These are phyloP conservation scores for Zygosaccharomyces bisporus DNA, from an alignment of 805 yeast genomes.

Conservation along the genomic window DNA sequence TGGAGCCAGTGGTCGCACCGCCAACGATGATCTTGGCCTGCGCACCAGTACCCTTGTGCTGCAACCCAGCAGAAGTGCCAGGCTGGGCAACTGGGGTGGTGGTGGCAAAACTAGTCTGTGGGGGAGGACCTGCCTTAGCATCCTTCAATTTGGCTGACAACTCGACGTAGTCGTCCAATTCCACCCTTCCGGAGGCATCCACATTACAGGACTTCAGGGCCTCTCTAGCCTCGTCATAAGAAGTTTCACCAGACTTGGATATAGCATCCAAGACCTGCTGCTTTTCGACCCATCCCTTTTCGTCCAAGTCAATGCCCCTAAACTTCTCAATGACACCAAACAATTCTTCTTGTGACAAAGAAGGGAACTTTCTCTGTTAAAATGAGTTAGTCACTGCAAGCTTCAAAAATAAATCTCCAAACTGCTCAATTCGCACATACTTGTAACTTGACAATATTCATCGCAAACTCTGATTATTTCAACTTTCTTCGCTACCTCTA, in stretches of 20 bases:
- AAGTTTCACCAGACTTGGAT: constrained; percentile 69
- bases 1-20: constrained; percentile 86
- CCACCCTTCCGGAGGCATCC: constrained; percentile 96
- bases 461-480: constrained; percentile 18
- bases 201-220: constrained; percentile 86
- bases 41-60: constrained; percentile 51
- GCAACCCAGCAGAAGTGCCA: constrained; percentile 38
- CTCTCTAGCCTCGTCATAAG: constrained; percentile 91
- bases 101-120: constrained; percentile 32
- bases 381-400: constrained; percentile 1
- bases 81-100: constrained; percentile 30
- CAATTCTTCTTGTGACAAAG: constrained; percentile 78
- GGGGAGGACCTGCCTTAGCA: constrained; percentile 26
- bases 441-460: constrained; percentile 65
- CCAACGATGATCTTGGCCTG: constrained; percentile 77
- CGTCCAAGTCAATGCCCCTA: constrained; percentile 80
- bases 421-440: constrained; percentile 35
- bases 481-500: not conserved
- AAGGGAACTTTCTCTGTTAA: constrained; percentile 73
- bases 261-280: constrained; percentile 82
- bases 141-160: constrained; percentile 75
- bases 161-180: constrained; percentile 89
- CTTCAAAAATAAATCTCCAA: not conserved
- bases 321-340: constrained; percentile 83
- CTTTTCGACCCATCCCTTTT: constrained; percentile 92